Evolutionary conservation across 2,329 filamentous ascomycete genomes (phyloP), one percentile per base, ranked within the genome.

Genomic region (Alternaria angustiovoidea): DNA sequence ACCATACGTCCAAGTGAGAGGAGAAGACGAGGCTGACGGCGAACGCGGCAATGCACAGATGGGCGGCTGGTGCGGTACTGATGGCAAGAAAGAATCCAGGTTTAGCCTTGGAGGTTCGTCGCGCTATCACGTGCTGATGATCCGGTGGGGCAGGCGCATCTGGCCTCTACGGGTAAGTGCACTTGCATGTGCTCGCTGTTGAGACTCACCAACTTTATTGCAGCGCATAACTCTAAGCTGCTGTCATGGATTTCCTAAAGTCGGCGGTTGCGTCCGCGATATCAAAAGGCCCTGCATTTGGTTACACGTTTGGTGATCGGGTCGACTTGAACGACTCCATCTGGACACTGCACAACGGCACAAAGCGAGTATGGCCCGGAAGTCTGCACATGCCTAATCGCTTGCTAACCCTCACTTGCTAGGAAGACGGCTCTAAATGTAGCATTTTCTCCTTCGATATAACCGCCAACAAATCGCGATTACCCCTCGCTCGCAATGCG

Each of bases 381-480:
- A 54, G 49, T 64, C 64, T 67, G 34, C 43, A 53, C 4, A 24
- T 52, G 59, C 48, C 3, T 41, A 43, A 24, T 24, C 38, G 11
- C 30, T 20, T 57, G 60, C 75, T 78, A 72, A 76, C 65, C 7
- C 49, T 18, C 11, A 4, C 34, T 11, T 66, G 55, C 54, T 70
- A 97, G 93, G 94, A 98, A 81, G 94, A 98, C 78, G 89, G 92
- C 34, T 96, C 93, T 4, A 89, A 92, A 71, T 99, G 95, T 81
- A 97, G 93, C 81, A 94, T 99, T 68, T 97, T 99, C 81, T 92
- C 93, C 69, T 99, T 99, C 83, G 94, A 99, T 77, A 86, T 96
- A 57, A 85, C 86, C 61, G 84, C 91, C 59, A 94, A 96, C 78
- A 92, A 89, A 77, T 89, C 91, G 43, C 89, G 90, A 56, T 81